These are phyloP conservation scores for Parafenestella ontariensis DNA, from an alignment of 2,329 filamentous ascomycete genomes.

Conservation along the genomic window DNA sequence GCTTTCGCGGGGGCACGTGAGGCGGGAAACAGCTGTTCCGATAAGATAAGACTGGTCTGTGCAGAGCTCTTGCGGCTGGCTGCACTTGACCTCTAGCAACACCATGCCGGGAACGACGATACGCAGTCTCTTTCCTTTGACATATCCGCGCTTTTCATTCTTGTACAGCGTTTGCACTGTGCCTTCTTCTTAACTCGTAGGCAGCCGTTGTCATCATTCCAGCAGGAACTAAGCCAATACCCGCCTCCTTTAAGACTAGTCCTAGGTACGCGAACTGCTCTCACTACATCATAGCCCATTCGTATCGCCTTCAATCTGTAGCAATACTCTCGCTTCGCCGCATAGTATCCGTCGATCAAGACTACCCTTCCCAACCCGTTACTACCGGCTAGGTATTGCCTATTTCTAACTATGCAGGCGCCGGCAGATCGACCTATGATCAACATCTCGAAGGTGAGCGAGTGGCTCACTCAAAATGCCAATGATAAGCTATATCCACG, in stretches of 20 bases:
- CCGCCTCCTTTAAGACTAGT: background rate
- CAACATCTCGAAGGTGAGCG: constrained; percentile 53
- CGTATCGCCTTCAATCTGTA: background rate
- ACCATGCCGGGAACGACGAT: constrained; percentile 12
- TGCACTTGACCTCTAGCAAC: constrained; percentile 16
- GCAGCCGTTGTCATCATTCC: background rate
- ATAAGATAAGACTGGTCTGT: constrained; percentile 18
- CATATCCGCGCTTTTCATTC: constrained; percentile 2
- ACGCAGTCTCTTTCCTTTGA: constrained; percentile 4
- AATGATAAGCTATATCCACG: constrained; percentile 54
- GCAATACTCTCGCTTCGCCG: background rate
- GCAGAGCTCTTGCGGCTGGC: constrained; percentile 22
- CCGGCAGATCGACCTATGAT: constrained; percentile 46
- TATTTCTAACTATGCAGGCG: constrained; percentile 20
- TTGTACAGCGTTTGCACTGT: constrained; percentile 7
- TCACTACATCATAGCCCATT: constrained; percentile 1
- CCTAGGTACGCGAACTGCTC: background rate
- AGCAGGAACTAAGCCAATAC: background rate
- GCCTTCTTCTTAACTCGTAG: background rate
- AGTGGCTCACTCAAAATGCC: constrained; percentile 54
- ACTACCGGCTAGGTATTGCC: constrained; percentile 2
- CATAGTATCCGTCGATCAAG: background rate
- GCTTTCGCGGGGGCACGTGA: constrained; percentile 12
- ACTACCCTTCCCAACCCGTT: background rate
- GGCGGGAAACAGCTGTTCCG: constrained; percentile 12